Evolutionary conservation across 495 filamentous ascomycete species (phyloP), one percentile per base, ranked within the genome.

Genomic region (Polyplosphaeria fusca): DNA sequence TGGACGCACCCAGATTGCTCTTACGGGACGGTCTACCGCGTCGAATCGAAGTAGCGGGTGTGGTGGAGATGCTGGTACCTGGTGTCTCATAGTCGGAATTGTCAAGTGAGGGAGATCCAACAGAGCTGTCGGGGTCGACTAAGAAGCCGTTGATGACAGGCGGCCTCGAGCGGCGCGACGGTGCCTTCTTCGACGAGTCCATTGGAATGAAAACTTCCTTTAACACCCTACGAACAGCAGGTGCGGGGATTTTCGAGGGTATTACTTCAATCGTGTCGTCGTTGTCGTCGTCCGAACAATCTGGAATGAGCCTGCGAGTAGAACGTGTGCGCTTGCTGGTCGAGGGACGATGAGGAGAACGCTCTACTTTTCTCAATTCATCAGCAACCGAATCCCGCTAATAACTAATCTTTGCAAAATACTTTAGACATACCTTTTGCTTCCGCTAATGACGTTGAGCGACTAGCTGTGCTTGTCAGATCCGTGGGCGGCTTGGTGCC

Each of bases 51-150:
- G 42, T 69, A 71, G 71, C 39, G 0, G 86, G 82, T 7, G 86
- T 87, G 3, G 76, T 78, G 24, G 76, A 73, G 55, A 81, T 77
- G 67, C 88, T 93, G 12, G 89, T 95, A 19, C 82, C 84, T 7
- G 89, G 88, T 3, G 90, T 95, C 38, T 82, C 83, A 62, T 80
- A 84, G 24, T 81, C 84, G 46, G 77, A 81, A 0, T 78, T 79
- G 35, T 78, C 73, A 14, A 64, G 52, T 28, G 61, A 58, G 0
- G 67, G 58, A 22, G 67, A 70, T 4, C 67, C 73, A 18, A 66
- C 20, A 2, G 76, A 71, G 37, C 27, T 51, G 13, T 49, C 57
- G 23, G 28, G 27, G 11, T 54, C 54, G 7, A 18, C 28, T n/a
- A n/a, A n/a, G 30, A 50, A 43, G n/a, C 40, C 46, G 23, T 40